Base-by-base conservation (phyloP, 208 protist species). In the Trypanosoma mega region DNA sequence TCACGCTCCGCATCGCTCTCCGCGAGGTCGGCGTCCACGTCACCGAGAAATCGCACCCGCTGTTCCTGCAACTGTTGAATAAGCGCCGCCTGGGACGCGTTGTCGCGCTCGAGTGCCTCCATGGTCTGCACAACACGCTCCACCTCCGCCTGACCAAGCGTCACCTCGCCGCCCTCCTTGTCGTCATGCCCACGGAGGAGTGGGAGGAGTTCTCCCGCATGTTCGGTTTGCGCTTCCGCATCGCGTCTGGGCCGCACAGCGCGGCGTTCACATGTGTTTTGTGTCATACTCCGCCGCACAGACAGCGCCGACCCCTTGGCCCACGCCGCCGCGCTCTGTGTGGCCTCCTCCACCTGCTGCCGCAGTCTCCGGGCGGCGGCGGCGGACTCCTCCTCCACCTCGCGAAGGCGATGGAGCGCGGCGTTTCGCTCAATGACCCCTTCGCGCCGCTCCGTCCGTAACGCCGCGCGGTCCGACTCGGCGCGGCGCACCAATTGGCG, bases 1-100 rank as follows among this genome's bases (percentile, higher is more conserved):
- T 29, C 21, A 21, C 61, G n/a, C 6, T 18, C 23, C 16, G 61
- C 24, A 14, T 44, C 2, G 37, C 31, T 53, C 29, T 24, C 2
- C 6, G 51, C 39, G 9, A 79, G 43, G 20, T 70, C 72, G 18
- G 64, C 45, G 48, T 76, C 75, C 18, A 87, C 81, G 14, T 67
- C 54, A 3, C 74, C 62, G 1, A 84, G 54, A 58, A 87, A 87
- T n/a, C 76, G 69, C 2, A 65, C 68, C 14, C 78, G 64, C 36
- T 80, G 74, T 49, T 78, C 73, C 24, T 62, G 65, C 31, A 87
- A 60, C 11, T 72, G 59, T 7, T 39, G 50, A 12, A 68, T 44
- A 50, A 68, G 62, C 30, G 74, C 56, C 0, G 57, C 34, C 9
- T 68, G 55, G 26, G 57, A 55, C 27, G 62, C 65, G 26, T 78